Evolutionary conservation across 164 flowering plant species (phyloP).

Genomic region (Vitis labrusca): DNA sequence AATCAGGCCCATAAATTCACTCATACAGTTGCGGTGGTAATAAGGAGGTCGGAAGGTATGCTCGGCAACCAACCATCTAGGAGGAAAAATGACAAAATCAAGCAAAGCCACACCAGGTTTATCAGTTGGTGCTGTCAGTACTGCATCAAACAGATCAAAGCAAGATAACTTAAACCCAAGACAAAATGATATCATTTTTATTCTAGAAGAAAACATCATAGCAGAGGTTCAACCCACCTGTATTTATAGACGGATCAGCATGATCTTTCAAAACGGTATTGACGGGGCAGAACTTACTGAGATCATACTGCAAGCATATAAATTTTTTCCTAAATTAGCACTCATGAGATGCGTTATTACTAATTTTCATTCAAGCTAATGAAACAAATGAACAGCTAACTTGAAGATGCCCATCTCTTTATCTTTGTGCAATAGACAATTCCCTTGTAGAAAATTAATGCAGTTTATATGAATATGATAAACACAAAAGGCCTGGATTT

Average conservation of each 20-base stretch:
- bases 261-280: conserved; percentile 89
- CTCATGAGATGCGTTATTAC: too few relatives aligned
- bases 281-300: conserved; percentile 84
- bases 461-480: too few relatives aligned
- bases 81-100: conserved; percentile 97
- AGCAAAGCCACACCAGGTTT: conserved; percentile 95
- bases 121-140: conserved; percentile 90
- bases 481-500: too few relatives aligned
- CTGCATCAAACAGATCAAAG: conserved; percentile 36
- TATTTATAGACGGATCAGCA: conserved; percentile 91
- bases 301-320: conserved; percentile 72
- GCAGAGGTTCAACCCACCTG: conserved; percentile 44
- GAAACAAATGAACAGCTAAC: too few relatives aligned
- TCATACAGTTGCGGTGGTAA: conserved; percentile 97
- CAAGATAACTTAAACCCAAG: too few relatives aligned
- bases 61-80: conserved; percentile 95
- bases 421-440: too few relatives aligned
- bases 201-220: too few relatives aligned
- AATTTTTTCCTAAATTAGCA: too few relatives aligned
- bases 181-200: too few relatives aligned
- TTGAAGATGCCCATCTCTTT: too few relatives aligned
- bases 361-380: too few relatives aligned
- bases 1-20: conserved; percentile 96
- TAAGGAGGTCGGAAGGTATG: conserved; percentile 97
- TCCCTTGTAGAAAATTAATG: too few relatives aligned